A percentile compares a stretch with the other conserved stretches of the same genome.
Conservation (phyloP, 176 grass and related monocot species). For the Lolium multiflorum region DNA sequence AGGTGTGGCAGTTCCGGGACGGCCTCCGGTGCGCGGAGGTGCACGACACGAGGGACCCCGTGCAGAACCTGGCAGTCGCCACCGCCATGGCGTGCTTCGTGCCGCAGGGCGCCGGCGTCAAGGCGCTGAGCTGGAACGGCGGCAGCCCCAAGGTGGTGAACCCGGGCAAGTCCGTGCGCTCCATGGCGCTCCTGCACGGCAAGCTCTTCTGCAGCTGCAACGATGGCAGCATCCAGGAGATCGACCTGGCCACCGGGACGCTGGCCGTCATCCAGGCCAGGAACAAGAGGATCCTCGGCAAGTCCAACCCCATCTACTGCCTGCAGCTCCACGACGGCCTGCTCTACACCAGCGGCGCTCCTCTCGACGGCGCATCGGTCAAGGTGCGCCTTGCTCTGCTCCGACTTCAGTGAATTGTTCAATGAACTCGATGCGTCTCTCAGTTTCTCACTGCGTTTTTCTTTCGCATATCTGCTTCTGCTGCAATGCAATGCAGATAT, state of each 20-base stretch:
- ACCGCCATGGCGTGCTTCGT: constrained; percentile 62
- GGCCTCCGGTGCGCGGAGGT: constrained; percentile 53
- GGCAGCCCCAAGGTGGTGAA: constrained; percentile 59
- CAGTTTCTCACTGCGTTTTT: too few relatives aligned
- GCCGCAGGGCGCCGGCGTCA: constrained; percentile 64
- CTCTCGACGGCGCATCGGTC: constrained; percentile 55
- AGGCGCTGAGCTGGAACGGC: constrained; percentile 69
- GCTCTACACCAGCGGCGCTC: constrained; percentile 54
- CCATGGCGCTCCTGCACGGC: constrained; percentile 66
- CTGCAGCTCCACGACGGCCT: constrained; percentile 57
- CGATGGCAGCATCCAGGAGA: constrained; percentile 74
- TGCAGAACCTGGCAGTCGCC: constrained; percentile 56
- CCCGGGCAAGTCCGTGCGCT: constrained; percentile 58
- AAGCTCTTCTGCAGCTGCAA: constrained; percentile 73
- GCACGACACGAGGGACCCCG: constrained; percentile 55
- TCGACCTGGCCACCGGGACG: constrained; percentile 70
- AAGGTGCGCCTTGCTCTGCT: constrained; percentile 36
- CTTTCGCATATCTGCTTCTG: neutral
- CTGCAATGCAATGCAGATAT: constrained; percentile 51
- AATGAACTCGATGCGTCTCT: neutral
- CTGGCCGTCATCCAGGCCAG: constrained; percentile 56
- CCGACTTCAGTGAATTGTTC: neutral
- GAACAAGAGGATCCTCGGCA: constrained; percentile 71
- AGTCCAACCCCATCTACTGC: constrained; percentile 54
- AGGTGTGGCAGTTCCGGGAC: constrained; percentile 73